phyloP scores from a whole-genome alignment of 2,329 filamentous ascomycete genomes.

The Ilyonectria mors-panacis region DNA sequence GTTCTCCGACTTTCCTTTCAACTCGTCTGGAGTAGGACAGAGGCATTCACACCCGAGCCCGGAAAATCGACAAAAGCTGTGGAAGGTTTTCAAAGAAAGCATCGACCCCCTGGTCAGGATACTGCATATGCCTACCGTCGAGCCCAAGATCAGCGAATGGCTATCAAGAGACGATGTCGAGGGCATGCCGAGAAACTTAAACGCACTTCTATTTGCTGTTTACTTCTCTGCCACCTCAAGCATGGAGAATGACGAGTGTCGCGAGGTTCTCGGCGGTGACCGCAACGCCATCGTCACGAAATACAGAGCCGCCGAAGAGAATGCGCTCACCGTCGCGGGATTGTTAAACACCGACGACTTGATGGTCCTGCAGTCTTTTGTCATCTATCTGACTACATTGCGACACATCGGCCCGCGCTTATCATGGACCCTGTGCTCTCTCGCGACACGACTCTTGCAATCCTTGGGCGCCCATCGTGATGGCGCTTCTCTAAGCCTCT shows the following conservation, averaged over 20 bases:
- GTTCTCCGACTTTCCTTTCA: too few species aligned
- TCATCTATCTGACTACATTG: neutral
- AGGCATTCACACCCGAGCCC: too few species aligned
- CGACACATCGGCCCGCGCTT: neutral
- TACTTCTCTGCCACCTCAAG: slow-evolving; percentile 7
- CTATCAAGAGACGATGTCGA: neutral
- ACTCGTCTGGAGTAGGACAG: too few species aligned
- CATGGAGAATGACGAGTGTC: neutral
- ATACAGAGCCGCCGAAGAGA: neutral
- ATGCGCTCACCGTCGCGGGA: neutral
- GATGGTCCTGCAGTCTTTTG: slow-evolving; percentile 6
- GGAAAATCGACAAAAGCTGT: neutral
- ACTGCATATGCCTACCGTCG: slow-evolving; percentile 4
- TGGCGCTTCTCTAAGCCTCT: neutral
- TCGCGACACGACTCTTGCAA: slow-evolving; percentile 3
- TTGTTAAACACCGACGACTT: slow-evolving; percentile 3
- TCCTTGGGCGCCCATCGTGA: slow-evolving; percentile 4
- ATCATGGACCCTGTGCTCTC: slow-evolving; percentile 3
- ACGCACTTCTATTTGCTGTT: neutral
- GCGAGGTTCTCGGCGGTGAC: neutral
- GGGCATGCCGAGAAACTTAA: neutral
- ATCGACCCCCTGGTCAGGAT: slow-evolving; percentile 1
- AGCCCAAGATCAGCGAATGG: neutral
- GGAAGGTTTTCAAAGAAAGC: slow-evolving; percentile 1
- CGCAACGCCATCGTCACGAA: neutral